Conservation (phyloP, 2,329 filamentous ascomycete species). For the Phialophora tarda region DNA sequence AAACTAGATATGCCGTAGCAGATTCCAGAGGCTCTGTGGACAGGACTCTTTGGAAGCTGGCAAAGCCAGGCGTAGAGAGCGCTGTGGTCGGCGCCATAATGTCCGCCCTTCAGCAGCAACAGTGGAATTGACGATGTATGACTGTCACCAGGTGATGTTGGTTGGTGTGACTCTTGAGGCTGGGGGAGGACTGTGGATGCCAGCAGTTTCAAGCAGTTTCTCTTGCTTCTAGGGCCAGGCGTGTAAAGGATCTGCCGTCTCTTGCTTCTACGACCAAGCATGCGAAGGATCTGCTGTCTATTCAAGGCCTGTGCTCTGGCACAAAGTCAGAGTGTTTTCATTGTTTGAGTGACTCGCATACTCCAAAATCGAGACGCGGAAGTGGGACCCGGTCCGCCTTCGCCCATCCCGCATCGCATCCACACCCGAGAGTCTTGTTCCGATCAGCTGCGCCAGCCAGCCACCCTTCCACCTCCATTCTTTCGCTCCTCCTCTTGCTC, state of each 20-base stretch:
- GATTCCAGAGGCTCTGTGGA: conserved; percentile 77
- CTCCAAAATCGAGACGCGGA: conserved; percentile 16
- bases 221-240: not conserved
- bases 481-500: conserved; percentile 3
- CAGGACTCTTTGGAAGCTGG: conserved; percentile 78
- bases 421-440: conserved; percentile 3
- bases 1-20: conserved; percentile 67
- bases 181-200: not conserved
- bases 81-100: conserved; percentile 29
- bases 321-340: not conserved
- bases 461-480: conserved; percentile 4
- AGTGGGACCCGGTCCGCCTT: not conserved
- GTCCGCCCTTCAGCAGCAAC: conserved; percentile 8
- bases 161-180: not conserved
- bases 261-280: not conserved
- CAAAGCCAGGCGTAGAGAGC: conserved; percentile 68
- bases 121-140: too few species aligned
- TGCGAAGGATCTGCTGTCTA: not conserved
- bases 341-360: not conserved
- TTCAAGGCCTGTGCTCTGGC: not conserved
- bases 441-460: conserved; percentile 23
- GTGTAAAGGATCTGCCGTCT: not conserved
- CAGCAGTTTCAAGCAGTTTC: not conserved
- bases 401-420: not conserved
- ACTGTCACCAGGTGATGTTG: not conserved